These are phyloP conservation scores for Gossypium arboreum DNA, from an alignment of 345 rosid genomes.

Conservation along the genomic window DNA sequence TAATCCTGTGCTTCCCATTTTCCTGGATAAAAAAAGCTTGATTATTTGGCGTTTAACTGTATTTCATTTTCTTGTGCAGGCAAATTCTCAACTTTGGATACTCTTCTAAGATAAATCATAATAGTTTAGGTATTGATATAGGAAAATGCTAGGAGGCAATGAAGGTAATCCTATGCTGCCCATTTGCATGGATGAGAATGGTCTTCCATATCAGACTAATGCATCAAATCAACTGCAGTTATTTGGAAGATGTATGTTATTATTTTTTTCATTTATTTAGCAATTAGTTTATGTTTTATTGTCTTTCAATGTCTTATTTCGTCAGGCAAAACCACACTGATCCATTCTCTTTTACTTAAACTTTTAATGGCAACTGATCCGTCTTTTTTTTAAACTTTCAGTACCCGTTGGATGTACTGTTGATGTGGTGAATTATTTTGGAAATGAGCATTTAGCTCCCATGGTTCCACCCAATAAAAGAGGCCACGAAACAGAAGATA, in stretches of 20 bases:
- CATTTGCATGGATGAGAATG: slow-evolving; percentile 46
- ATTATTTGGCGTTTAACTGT: neutral
- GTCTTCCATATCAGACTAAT: slow-evolving; percentile 51
- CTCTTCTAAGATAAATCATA: slow-evolving; percentile 20
- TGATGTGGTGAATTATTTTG: slow-evolving; percentile 64
- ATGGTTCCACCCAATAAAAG: slow-evolving; percentile 47
- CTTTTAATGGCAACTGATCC: slow-evolving; percentile 10
- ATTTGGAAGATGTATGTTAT: slow-evolving; percentile 54
- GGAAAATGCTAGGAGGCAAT: slow-evolving; percentile 69
- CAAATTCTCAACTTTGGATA: slow-evolving; percentile 13
- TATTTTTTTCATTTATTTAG: neutral
- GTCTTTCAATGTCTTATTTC: neutral
- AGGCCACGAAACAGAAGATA: slow-evolving; percentile 49
- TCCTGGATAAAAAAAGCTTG: slow-evolving; percentile 33
- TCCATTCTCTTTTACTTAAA: neutral
- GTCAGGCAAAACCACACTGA: neutral
- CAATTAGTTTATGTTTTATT: neutral
- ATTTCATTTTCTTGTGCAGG: slow-evolving; percentile 25
- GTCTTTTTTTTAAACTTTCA: slow-evolving; percentile 22
- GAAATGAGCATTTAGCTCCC: slow-evolving; percentile 50
- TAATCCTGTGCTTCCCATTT: slow-evolving; percentile 46
- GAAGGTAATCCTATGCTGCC: slow-evolving; percentile 49
- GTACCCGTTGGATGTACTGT: slow-evolving; percentile 52
- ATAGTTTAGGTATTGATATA: neutral
- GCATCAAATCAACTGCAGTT: slow-evolving; percentile 67